Base-by-base conservation (phyloP, 2,329 filamentous ascomycete genomes). In the Colletotrichum sp. region DNA sequence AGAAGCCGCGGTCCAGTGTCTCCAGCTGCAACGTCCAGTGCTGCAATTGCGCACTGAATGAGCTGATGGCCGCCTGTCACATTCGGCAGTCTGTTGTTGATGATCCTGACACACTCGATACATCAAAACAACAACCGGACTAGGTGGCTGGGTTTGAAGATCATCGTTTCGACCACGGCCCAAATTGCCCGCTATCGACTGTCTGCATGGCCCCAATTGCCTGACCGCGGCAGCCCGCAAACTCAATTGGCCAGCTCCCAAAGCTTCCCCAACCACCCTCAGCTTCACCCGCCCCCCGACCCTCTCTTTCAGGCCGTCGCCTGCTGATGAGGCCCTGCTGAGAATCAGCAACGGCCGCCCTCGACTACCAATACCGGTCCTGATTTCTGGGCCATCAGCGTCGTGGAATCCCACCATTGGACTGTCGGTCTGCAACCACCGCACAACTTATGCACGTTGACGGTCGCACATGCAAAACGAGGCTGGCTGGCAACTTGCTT, bases 361-460 rank as follows among this genome's bases (percentile, higher is more conserved):
- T 30, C 55, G 34, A 39, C 18, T 34, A 73, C 69, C 39, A 18
- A 65, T 68, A 64, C 32, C 32, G 26, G 43, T n/a, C 32, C 32
- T 59, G 55, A 65, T 64, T 59, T 73, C 71, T 76, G 74, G 74
- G 60, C 72, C 71, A 30, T 36, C 76, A 76, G 78, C 80, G 78
- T 84, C 83, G 83, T 84, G 83, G 81, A 82, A 77, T 75, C 74
- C 60, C 59, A 77, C 71, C 75, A 84, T 84, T 76, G 74, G 74
- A 66, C 71, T 64, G 61, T 67, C 71, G 6, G 65, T 65, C 65
- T 75, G 71, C 74, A 75, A 67, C 48, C 74, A 55, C 70, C 28
- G 71, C 66, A 71, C 71, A 66, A 63, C 71, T 67, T 39, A 76
- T 76, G 74, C 74, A 75, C 66, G 66, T 70, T 30, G 52, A 57